Evolutionary conservation across 2,329 filamentous ascomycete genomes (phyloP).

Genomic region (Fusarium torulosum): DNA sequence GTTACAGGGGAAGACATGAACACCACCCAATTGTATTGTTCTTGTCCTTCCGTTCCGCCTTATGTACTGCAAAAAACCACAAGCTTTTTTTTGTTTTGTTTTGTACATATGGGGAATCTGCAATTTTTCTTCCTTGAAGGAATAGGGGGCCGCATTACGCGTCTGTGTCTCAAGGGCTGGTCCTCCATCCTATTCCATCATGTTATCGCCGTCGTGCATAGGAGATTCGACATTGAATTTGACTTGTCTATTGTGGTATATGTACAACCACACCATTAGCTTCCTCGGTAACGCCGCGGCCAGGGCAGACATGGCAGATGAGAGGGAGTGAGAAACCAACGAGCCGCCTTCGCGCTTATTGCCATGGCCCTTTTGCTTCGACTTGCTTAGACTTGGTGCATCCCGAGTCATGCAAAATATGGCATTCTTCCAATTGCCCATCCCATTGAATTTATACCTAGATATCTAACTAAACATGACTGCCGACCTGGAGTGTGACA

Average conservation of each 20-base stretch:
- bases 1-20: constrained; percentile 7
- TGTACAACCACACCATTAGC: background rate
- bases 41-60: constrained; percentile 1
- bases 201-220: constrained; percentile 9
- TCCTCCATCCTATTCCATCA: background rate
- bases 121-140: constrained; percentile 1
- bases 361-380: constrained; percentile 15
- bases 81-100: background rate
- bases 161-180: constrained; percentile 26
- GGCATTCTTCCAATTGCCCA: constrained; percentile 33
- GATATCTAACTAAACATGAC: background rate
- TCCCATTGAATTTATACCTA: background rate
- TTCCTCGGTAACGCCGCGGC: constrained; percentile 22
- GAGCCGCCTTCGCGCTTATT: constrained; percentile 40
- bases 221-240: constrained; percentile 8
- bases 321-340: constrained; percentile 28
- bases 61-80: background rate
- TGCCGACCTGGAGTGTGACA: background rate
- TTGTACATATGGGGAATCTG: background rate
- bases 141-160: constrained; percentile 33
- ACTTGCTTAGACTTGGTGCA: background rate
- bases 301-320: constrained; percentile 1
- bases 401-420: constrained; percentile 32
- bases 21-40: constrained; percentile 14
- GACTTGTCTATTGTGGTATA: background rate